Conservation (phyloP, 2,329 filamentous ascomycete species). For the Allantophomopsis lycopodina region DNA sequence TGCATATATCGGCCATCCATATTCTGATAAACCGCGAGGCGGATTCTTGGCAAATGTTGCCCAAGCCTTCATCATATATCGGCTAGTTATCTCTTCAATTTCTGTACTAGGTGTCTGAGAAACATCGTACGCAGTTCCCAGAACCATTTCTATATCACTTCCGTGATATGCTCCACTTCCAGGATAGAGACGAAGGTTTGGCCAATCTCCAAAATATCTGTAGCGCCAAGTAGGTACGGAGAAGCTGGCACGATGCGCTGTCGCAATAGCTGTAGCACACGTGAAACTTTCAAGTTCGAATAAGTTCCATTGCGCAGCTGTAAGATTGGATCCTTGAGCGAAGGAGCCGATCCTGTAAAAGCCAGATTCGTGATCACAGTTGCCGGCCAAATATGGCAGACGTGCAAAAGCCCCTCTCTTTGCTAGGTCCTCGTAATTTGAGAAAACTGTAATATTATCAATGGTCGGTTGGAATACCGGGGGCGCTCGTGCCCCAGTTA, state of each 20-base stretch:
- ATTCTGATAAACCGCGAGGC: conserved; percentile 10
- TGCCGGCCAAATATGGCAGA: conserved; percentile 54
- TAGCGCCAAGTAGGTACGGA: conserved; percentile 18
- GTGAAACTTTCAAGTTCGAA: conserved; percentile 15
- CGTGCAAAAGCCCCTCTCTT: conserved; percentile 4
- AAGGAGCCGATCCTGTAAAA: conserved; percentile 41
- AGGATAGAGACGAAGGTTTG: conserved; percentile 13
- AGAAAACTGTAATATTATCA: conserved; percentile 14
- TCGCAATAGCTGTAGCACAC: conserved; percentile 12
- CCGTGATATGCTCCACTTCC: conserved; percentile 16
- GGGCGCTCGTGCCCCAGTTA: conserved; percentile 7
- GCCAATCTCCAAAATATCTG: conserved; percentile 16
- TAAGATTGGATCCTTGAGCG: conserved; percentile 35
- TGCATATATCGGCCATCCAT: conserved; percentile 7
- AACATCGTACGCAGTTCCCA: conserved; percentile 14
- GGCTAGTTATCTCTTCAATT: conserved; percentile 5
- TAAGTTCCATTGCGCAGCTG: conserved; percentile 9
- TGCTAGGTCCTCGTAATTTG: conserved; percentile 12
- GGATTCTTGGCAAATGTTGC: conserved; percentile 20
- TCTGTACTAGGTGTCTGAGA: conserved; percentile 7
- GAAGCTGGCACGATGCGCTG: conserved; percentile 4
- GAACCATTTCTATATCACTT: conserved; percentile 15
- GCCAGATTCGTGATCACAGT: conserved; percentile 56
- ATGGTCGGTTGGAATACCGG: conserved; percentile 12
- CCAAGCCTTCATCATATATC: conserved; percentile 16